Conservation (phyloP, 768 basidiomycete species). For the Phlebiopsis flavidoalba region DNA sequence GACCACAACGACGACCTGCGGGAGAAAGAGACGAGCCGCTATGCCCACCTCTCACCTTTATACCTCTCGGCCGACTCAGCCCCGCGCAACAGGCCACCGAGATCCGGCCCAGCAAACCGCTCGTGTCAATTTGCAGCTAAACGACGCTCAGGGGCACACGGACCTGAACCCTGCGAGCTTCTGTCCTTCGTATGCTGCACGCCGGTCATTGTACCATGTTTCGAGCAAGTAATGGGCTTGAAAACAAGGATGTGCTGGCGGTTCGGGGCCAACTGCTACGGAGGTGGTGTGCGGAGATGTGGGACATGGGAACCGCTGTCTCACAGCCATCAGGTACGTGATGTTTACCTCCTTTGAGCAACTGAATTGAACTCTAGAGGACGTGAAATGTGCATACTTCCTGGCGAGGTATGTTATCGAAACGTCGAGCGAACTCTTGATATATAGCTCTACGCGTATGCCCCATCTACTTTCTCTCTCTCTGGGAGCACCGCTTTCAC, state of each 20-base stretch:
- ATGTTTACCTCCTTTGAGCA: not conserved
- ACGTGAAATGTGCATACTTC: not conserved
- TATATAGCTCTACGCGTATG: not conserved
- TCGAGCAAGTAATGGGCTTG: not conserved
- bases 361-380: not conserved
- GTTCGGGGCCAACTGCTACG: not conserved
- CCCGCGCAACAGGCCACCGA: not conserved
- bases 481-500: too few relatives aligned
- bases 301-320: not conserved
- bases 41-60: not conserved
- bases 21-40: not conserved
- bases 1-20: not conserved
- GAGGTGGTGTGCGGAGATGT: not conserved
- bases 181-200: not conserved
- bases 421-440: not conserved
- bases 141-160: not conserved
- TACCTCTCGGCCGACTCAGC: not conserved
- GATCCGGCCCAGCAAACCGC: not conserved
- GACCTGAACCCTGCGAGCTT: not conserved
- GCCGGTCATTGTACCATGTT: not conserved
- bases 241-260: not conserved
- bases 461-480: too few relatives aligned
- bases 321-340: not conserved
- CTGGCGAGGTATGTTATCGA: not conserved
- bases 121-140: not conserved